Evolutionary conservation across 352 stramenopile species (phyloP), one percentile per base, ranked within the genome.

Genomic region (Aphanomyces cochlioides): DNA sequence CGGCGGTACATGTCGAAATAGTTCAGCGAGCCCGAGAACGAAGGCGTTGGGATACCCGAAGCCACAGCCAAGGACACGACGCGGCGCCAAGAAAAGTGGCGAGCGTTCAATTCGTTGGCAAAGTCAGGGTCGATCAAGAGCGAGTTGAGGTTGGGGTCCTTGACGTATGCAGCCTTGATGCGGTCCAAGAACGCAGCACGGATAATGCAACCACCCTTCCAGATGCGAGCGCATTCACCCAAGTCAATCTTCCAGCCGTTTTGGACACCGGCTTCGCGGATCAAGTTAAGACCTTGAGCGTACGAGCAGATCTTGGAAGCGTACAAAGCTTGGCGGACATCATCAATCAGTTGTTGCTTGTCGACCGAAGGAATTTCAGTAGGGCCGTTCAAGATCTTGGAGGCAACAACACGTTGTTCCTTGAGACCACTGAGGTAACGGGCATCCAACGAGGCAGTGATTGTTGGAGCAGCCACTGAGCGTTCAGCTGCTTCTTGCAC

Each of bases 151-250:
- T 86, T 78, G n/a, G 86, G 65, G 79, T 99, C 88, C 69, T 90
- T 90, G 54, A 77, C 67, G 78, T 98, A 97, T 21, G 97, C 97
- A 58, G 83, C 77, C 77, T 97, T 97, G 82, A 99, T 99, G 78
- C 97, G 92, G 83, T 98, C 94, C 36, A 99, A 83, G 73, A 99
- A 96, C 45, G 84, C 87, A 28, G 97, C 97, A 67, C 97, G 95
- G 75, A 99, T 99, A 79, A 99, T 99, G 87, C 97, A 99, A 54
- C 97, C 97, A 69, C 97, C 97, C 79, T 98, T 98, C 97, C 97
- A 99, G 89, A 99, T 99, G 69, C 94, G 89, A 19, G 96, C 95
- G 80, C 96, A 99, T 76, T 99, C 94, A 65, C 87, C 87, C 10
- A 99, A 77, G 82, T 99, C 83, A 10, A 99, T 88, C 76, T 97